Conservation (phyloP, 768 basidiomycete genomes). For the Chalciporus sphaerocephalus region DNA sequence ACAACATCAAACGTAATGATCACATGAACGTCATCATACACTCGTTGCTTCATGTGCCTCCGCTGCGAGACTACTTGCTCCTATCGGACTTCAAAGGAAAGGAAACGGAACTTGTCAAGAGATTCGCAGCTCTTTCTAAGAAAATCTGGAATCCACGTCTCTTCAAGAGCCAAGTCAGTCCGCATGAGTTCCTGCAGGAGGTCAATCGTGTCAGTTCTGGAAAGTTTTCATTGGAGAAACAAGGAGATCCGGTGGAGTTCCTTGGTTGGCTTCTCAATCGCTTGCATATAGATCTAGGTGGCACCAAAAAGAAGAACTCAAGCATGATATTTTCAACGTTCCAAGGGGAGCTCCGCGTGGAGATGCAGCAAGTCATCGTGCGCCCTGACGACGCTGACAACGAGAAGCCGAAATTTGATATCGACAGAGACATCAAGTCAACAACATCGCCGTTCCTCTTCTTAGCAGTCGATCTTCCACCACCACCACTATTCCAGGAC, state of each 20-base stretch:
- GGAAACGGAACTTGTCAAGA: slow-evolving; percentile 80
- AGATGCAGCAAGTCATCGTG: slow-evolving; percentile 89
- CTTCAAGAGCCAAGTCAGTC: slow-evolving; percentile 97
- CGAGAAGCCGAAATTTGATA: slow-evolving; percentile 88
- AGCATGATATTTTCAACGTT: slow-evolving; percentile 92
- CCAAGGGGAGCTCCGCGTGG: slow-evolving; percentile 88
- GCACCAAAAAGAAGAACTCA: slow-evolving; percentile 87
- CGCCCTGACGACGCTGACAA: slow-evolving; percentile 71
- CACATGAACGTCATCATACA: slow-evolving; percentile 98
- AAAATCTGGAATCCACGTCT: slow-evolving; percentile 95
- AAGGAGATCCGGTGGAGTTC: slow-evolving; percentile 96
- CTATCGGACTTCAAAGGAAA: slow-evolving; percentile 70
- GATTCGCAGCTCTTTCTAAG: slow-evolving; percentile 83
- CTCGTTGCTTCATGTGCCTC: slow-evolving; percentile 84
- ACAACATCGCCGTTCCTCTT: slow-evolving; percentile 89
- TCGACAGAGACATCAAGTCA: slow-evolving; percentile 89
- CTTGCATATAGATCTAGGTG: slow-evolving; percentile 89
- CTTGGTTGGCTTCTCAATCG: slow-evolving; percentile 92
- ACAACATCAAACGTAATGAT: slow-evolving; percentile 96
- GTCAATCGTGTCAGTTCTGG: slow-evolving; percentile 85
- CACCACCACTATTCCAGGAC: slow-evolving; percentile 97
- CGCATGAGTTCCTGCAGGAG: slow-evolving; percentile 98
- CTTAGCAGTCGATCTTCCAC: slow-evolving; percentile 91
- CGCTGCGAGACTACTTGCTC: slow-evolving; percentile 82
- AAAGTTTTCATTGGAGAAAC: slow-evolving; percentile 88